phyloP scores from a whole-genome alignment of 805 yeast genomes.

The Metschnikowia lachancei region DNA sequence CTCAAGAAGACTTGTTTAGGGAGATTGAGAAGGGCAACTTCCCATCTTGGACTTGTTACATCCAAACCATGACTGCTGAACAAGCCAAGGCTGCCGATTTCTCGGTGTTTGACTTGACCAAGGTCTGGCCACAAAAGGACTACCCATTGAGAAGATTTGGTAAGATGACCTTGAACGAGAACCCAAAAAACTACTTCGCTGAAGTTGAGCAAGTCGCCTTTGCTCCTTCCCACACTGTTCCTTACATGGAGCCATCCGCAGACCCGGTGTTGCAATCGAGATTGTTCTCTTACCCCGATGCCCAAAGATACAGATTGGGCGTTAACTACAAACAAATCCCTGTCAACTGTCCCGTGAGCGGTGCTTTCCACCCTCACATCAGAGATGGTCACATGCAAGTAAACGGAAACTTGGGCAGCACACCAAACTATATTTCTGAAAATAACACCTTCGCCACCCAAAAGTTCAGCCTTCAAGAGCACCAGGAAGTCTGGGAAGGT shows the following conservation, averaged over 20 bases:
- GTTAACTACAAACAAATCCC: slow-evolving; percentile 80
- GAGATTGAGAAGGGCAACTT: slow-evolving; percentile 72
- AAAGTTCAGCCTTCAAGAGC: slow-evolving; percentile 49
- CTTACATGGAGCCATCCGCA: slow-evolving; percentile 77
- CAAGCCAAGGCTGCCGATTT: slow-evolving; percentile 73
- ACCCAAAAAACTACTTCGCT: slow-evolving; percentile 84
- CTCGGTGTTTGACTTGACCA: slow-evolving; percentile 86
- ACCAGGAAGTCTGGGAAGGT: slow-evolving; percentile 80
- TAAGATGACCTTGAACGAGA: slow-evolving; percentile 71
- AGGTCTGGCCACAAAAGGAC: slow-evolving; percentile 86
- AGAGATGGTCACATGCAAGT: slow-evolving; percentile 78
- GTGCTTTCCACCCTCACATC: slow-evolving; percentile 59
- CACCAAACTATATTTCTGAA: slow-evolving; percentile 71
- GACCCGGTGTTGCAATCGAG: slow-evolving; percentile 84
- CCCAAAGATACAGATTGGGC: slow-evolving; percentile 80
- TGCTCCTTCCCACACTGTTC: slow-evolving; percentile 81
- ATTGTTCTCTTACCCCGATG: slow-evolving; percentile 79
- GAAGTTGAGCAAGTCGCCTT: slow-evolving; percentile 86
- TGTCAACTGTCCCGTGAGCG: slow-evolving; percentile 74
- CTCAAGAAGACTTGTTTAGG: slow-evolving; percentile 75
- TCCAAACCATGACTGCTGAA: slow-evolving; percentile 83
- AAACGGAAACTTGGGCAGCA: slow-evolving; percentile 64
- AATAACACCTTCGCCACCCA: slow-evolving; percentile 50
- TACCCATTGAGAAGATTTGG: slow-evolving; percentile 88
- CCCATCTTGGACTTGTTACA: slow-evolving; percentile 83